Evolutionary conservation across 2,329 filamentous ascomycete species (phyloP), one percentile per base, ranked within the genome.

Genomic region (Gaeumannomyces tritici): DNA sequence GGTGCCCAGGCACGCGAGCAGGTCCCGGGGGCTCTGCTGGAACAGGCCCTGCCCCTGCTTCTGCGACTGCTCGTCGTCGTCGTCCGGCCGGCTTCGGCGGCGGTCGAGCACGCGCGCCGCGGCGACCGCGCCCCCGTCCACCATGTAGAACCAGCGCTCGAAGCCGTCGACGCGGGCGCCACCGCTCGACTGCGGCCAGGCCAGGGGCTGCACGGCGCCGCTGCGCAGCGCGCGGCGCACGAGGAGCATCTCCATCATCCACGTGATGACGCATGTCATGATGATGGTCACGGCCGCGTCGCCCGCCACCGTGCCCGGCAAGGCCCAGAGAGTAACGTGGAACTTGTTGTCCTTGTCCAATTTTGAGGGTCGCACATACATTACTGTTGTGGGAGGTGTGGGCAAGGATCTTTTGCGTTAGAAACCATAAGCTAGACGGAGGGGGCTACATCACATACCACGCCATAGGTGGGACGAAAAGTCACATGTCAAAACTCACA

Each of bases 221-320:
- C 71, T 71, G 27, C 70, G 72, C 26, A 84, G 70, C 69, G 83
- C 80, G 27, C 72, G 71, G 66, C 76, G 77, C 29, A 83, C 79
- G n/a, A 82, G 69, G 31, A 75, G 63, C 47, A 76, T 71, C 67
- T 83, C 79, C 55, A 81, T 71, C 60, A 80, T 70, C 80, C 81
- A 84, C 27, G 81, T 83, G 58, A 81, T 71, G 65, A 80, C 68
- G 65, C 73, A 76, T 69, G 83, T 80, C 60, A 83, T 61, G 64
- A 83, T 72, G 63, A 81, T 75, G n/a, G 81, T 83, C 55, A 83
- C 72, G 51, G 74, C 77, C 3, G 76, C 77, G 68, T 84, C 81
- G 61, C 75, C 77, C 18, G 79, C 75, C 2, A 84, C 72, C 1
- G 80, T 82, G 66, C 80, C 80, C 64, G 81, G 80, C 31, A 81